Evolutionary conservation across 495 filamentous ascomycete species (phyloP), one percentile per base, ranked within the genome.

Genomic region (Penicillium desertorum): DNA sequence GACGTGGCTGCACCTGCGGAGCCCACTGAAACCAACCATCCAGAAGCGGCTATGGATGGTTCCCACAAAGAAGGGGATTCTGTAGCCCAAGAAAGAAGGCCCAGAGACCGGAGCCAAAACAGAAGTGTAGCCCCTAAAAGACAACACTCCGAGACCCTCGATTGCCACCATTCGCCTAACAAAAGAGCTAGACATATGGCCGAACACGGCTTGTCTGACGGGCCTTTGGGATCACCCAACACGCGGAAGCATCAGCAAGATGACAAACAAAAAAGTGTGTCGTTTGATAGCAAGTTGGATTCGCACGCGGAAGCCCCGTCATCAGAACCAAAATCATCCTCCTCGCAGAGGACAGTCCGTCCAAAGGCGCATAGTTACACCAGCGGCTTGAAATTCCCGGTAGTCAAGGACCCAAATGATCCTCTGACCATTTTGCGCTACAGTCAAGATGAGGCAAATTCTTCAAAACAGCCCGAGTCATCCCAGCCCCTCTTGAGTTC

Each of bases 331-430:
- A 60, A 51, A 25, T 57, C 57, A 27, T 61, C 56, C n/a, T 71
- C 69, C 4, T 69, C 66, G 6, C 71, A 73, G 51, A 61, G 57
- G 43, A 68, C 68, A n/a, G 47, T 64, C 27, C 66, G 63, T 16
- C 58, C 66, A 10, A 72, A 61, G 43, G 52, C 41, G 12, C 60
- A 64, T 22, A 55, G 52, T 6, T 62, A 68, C 36, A 73, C 69
- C 30, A 69, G 65, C 42, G 69, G 60, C 29, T 77, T 90, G 22
- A 76, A 75, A 16, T 96, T 90, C 61, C 82, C 88, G 1, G 83
- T 93, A 10, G 89, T 95, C 16, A 96, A 96, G 70, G 82, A 94
- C 57, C 81, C 87, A 0, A 82, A 86, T 58, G 82, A 89, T 57
- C 79, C 82, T 25, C 79, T 77, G 57, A 90, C 88, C 2, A 72